Base-by-base conservation (phyloP, 192 early-diverging fungal genomes). In the Rhizoclosmatium globosum region DNA sequence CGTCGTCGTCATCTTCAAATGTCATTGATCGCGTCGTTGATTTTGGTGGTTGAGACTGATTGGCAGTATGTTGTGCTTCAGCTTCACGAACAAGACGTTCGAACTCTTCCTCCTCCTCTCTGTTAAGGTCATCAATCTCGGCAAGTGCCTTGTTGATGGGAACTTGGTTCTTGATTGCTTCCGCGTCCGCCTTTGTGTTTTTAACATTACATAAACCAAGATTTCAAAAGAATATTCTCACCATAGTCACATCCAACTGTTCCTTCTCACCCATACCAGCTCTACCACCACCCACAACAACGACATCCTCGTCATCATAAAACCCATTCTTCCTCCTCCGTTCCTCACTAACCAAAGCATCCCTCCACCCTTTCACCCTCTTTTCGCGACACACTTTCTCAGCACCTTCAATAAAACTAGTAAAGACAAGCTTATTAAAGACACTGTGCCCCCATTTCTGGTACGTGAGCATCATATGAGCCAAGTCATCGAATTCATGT, bases 381-480 rank as follows among this genome's bases (percentile, higher is more conserved):
- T 61, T 42, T 46, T 83, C 73, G 6, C 68, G 45, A 71, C 84
- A 85, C 19, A 83, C 58, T 59, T 83, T 81, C 66, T 85, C 84
- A 13, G 76, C 44, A 47, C 53, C 76, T 13, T 83, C 76, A 39
- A 83, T 64, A 74, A 83, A 82, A 59, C 45, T 64, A 6, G 45
- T 11, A 77, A 85, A 85, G 15, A 77, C 47, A 45, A 83, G 60
- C 71, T 83, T 85, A 47, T 79, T 82, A 71, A 78, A 85, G 0
- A 85, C 79, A 2, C 62, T 13, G 48, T 83, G 84, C 2, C 65
- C 84, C 84, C 84, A 85, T 17, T 83, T 81, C 62, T 85, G 79
- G 53, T 85, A 85, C 68, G 73, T 46, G 17, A 80, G 60, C 50
- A 85, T 67, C 6, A 85, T 65, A 53, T 80, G 74, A 23, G 72